Evolutionary conservation across 495 filamentous ascomycete genomes (phyloP).

Genomic region (Thermothielavioides terrestris): DNA sequence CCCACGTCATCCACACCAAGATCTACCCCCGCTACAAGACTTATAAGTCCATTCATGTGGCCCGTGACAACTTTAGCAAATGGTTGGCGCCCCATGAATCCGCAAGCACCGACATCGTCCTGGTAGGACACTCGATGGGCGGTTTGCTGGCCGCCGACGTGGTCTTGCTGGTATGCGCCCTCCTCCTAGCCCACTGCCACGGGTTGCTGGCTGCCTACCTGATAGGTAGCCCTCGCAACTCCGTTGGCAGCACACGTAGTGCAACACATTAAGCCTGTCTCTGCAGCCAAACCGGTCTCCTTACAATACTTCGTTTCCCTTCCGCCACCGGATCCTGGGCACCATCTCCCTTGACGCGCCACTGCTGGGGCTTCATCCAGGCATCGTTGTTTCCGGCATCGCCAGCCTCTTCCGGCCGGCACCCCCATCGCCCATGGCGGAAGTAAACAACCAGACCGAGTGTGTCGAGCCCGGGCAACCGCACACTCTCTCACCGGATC

Average conservation of each 20-base stretch:
- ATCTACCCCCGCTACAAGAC: slow-evolving; percentile 90
- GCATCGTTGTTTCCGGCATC: slow-evolving; percentile 72
- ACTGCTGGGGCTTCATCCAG: slow-evolving; percentile 81
- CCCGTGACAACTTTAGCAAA: slow-evolving; percentile 67
- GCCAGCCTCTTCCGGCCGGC: slow-evolving; percentile 63
- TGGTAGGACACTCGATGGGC: slow-evolving; percentile 88
- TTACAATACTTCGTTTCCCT: slow-evolving; percentile 21
- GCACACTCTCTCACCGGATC: slow-evolving; percentile 22
- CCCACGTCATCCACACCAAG: slow-evolving; percentile 77
- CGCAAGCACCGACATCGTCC: slow-evolving; percentile 63
- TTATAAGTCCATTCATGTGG: slow-evolving; percentile 61
- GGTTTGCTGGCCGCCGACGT: slow-evolving; percentile 77
- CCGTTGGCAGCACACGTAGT: too few relatives aligned
- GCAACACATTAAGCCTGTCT: too few relatives aligned
- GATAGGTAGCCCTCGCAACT: too few relatives aligned
- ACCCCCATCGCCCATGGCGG: slow-evolving; percentile 25
- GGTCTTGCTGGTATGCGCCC: slow-evolving; percentile 51
- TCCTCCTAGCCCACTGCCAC: not conserved
- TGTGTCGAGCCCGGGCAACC: not conserved
- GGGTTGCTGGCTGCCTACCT: too few relatives aligned
- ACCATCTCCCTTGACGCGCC: slow-evolving; percentile 81
- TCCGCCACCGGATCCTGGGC: slow-evolving; percentile 74
- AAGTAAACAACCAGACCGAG: not conserved
- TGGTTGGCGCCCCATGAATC: slow-evolving; percentile 80
- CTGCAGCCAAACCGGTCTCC: slow-evolving; percentile 11